These are phyloP conservation scores for Fusarium staphyleae DNA, from an alignment of 2,329 filamentous ascomycete genomes.

Conservation along the genomic window DNA sequence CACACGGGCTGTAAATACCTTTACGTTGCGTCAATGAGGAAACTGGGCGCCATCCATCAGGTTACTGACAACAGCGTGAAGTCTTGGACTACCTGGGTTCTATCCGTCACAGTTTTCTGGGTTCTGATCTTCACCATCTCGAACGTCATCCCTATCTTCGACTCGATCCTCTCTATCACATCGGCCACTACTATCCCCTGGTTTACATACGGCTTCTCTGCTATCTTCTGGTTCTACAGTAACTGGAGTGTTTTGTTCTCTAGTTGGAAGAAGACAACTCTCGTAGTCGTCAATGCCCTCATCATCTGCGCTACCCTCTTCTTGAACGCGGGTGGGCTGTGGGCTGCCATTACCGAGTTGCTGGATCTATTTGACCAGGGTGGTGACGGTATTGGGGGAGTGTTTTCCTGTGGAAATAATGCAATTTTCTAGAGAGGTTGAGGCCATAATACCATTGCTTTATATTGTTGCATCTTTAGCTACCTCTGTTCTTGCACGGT, in stretches of 20 bases:
- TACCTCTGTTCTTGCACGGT: no score
- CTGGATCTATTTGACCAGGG: slow-evolving; percentile 27
- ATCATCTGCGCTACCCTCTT: slow-evolving; percentile 34
- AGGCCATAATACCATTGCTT: not conserved
- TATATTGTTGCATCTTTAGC: not conserved
- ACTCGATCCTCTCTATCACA: slow-evolving; percentile 40
- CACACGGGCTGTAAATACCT: slow-evolving; percentile 42
- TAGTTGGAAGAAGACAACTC: slow-evolving; percentile 27
- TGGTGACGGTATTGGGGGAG: slow-evolving; percentile 25
- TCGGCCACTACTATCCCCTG: slow-evolving; percentile 39
- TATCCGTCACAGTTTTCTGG: slow-evolving; percentile 35
- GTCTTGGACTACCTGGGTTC: slow-evolving; percentile 41
- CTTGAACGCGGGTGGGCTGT: slow-evolving; percentile 38
- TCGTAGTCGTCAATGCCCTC: slow-evolving; percentile 29
- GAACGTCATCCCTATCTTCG: slow-evolving; percentile 42
- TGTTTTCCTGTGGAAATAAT: slow-evolving; percentile 37
- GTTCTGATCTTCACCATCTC: slow-evolving; percentile 39
- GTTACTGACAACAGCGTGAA: slow-evolving; percentile 34
- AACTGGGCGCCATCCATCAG: slow-evolving; percentile 29
- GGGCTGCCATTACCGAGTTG: slow-evolving; percentile 36
- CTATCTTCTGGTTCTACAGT: slow-evolving; percentile 39
- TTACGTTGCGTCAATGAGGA: slow-evolving; percentile 27
- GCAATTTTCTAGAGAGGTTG: slow-evolving; percentile 18
- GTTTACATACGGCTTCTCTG: slow-evolving; percentile 39
- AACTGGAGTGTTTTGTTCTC: slow-evolving; percentile 31